A percentile compares a stretch with the other conserved stretches of the same genome.
Evolutionary conservation across 2,329 filamentous ascomycete species (phyloP).

Genomic region (Cladosporium cucumerinum): DNA sequence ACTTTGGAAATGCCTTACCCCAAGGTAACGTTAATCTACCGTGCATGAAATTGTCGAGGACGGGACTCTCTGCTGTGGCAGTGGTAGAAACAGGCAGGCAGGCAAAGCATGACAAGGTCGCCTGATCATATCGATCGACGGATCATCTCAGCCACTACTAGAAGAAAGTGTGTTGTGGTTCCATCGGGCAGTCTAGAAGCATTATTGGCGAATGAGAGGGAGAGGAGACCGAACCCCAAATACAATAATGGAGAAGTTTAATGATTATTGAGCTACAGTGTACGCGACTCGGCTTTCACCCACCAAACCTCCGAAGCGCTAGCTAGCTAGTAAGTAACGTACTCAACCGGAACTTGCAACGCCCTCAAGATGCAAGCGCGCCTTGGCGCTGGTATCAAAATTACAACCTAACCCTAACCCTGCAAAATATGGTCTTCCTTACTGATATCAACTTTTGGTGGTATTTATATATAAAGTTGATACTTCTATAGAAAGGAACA

Average conservation of each 20-base stretch:
- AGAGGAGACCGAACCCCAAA: too few species aligned
- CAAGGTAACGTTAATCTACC: background rate
- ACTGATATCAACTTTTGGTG: too few species aligned
- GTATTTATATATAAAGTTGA: too few species aligned
- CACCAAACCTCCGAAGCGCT: background rate
- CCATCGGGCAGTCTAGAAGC: background rate
- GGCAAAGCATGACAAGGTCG: background rate
- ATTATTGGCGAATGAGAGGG: background rate
- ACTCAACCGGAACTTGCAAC: too few species aligned
- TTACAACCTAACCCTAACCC: too few species aligned
- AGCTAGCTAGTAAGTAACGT: background rate
- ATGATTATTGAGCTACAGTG: background rate
- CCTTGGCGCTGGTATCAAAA: too few species aligned
- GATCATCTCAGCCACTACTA: background rate
- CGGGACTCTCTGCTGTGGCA: background rate
- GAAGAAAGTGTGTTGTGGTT: background rate
- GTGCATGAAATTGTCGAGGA: background rate
- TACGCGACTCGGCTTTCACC: background rate
- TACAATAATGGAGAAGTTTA: background rate
- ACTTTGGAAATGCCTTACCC: background rate
- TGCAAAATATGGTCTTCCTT: too few species aligned
- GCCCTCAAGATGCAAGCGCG: too few species aligned
- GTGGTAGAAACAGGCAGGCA: background rate
- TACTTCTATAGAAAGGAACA: too few species aligned
- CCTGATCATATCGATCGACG: background rate